Conservation (phyloP, 2,329 filamentous ascomycete genomes). For the Ophiostoma sp. region DNA sequence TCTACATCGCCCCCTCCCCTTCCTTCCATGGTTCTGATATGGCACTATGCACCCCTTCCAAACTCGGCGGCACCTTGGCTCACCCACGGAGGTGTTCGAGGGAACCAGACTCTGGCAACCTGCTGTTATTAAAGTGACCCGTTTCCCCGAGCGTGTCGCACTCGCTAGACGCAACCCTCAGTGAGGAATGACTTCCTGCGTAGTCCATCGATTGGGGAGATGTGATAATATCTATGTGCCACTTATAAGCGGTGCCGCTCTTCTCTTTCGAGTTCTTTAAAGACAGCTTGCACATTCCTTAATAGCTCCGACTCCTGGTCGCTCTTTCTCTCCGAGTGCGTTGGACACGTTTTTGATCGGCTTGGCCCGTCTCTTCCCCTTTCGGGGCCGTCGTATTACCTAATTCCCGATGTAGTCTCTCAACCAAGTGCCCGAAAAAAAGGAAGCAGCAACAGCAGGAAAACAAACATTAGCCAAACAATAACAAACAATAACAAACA, state of each 20-base stretch:
- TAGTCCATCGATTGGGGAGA: background rate
- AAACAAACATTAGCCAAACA: background rate
- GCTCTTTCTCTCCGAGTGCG: background rate
- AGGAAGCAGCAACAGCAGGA: background rate
- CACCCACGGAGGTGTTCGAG: background rate
- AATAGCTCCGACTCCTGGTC: background rate
- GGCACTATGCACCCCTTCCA: background rate
- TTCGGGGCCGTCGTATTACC: conserved; percentile 4
- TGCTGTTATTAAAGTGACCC: background rate
- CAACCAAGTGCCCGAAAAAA: background rate
- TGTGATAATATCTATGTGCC: background rate
- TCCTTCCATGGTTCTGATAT: background rate
- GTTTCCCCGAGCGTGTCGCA: background rate
- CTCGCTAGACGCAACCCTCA: conserved; percentile 1
- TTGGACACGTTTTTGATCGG: background rate
- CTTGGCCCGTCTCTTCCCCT: background rate
- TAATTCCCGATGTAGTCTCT: background rate
- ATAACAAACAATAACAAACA: background rate
- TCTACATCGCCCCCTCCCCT: background rate
- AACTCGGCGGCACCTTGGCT: background rate
- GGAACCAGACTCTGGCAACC: background rate
- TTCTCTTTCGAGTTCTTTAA: background rate
- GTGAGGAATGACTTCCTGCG: background rate
- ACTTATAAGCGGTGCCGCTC: background rate
- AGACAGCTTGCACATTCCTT: background rate